Base-by-base conservation (phyloP, 306 rosid species). In the Astragalus glycyphyllos region DNA sequence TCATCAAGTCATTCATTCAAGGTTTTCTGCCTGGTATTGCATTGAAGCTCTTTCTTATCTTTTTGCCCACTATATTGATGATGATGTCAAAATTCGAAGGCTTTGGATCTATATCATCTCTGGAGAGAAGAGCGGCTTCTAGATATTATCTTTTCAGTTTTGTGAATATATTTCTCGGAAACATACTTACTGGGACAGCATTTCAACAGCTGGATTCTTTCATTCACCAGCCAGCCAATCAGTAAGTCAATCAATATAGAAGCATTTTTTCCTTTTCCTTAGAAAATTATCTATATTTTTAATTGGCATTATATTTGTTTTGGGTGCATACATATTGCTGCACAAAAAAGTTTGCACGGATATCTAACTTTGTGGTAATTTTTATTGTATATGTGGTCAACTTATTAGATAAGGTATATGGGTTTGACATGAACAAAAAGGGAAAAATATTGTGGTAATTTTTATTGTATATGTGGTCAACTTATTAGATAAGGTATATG, bases 51-150 rank as follows among this genome's bases (percentile, higher is more conserved):
- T 95, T 95, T 80, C 97, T 95, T 69, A 95, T 95, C 69, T 89
- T 95, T 63, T 79, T 95, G 84, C 97, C 99, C 13, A 11, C 91
- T 12, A 91, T 95, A 82, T 84, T 95, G 96, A 95, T 95, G 99
- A 85, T 95, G n/a, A 95, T 95, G 99, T 82, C 99, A 10, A 95
- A 91, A 72, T 87, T 91, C 63, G 99, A 95, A 85, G 99, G 97
- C 53, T 87, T 79, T 79, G 51, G 64, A 45, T 91, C 96, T 58
- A 35, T 65, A 26, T 94, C 99, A 55, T 82, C 96, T 66, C 88
- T 94, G 32, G 99, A 94, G 77, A 84, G 97, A 78, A 86, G 89
- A 85, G 80, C 96, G 15, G 99, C 99, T 53, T 85, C 96, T 66
- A 84, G 91, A 83, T 95, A 87, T 79, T 95, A 91, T 76, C 65